A percentile compares a stretch with the other conserved stretches of the same genome.
These are phyloP conservation scores for Hypseocharis bilobata DNA, from an alignment of 441 rosid species.

Conservation along the genomic window DNA sequence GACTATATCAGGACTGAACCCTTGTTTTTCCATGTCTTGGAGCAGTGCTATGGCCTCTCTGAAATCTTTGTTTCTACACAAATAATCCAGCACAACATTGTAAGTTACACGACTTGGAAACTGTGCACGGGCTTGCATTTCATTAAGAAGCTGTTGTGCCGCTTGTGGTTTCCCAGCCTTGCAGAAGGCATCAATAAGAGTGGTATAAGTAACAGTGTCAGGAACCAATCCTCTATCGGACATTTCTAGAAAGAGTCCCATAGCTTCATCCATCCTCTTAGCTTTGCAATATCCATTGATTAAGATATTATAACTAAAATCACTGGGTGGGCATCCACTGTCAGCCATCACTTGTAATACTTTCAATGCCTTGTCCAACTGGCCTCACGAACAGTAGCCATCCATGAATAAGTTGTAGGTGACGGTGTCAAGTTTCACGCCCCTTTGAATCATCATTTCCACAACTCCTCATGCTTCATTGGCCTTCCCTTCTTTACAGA, in stretches of 20 bases:
- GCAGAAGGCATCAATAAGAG: not conserved
- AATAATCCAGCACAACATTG: not conserved
- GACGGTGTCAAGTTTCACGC: slow-evolving; percentile 18
- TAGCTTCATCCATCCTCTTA: not conserved
- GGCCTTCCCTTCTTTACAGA: slow-evolving; percentile 24
- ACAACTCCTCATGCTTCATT: slow-evolving; percentile 22
- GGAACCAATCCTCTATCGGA: not conserved
- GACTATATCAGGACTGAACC: not conserved
- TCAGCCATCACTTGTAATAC: not conserved
- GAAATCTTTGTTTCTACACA: not conserved
- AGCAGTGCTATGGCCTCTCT: not conserved
- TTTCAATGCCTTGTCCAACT: not conserved
- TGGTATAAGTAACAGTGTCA: not conserved
- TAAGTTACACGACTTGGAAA: not conserved
- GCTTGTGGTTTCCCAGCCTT: not conserved
- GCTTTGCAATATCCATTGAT: not conserved
- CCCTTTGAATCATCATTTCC: slow-evolving; percentile 21
- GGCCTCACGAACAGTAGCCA: not conserved
- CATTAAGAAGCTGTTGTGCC: not conserved
- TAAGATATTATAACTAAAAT: not conserved
- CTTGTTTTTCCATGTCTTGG: not conserved
- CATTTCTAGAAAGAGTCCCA: not conserved
- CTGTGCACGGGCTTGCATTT: not conserved
- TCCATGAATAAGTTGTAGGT: slow-evolving; percentile 20
- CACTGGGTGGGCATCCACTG: not conserved